Conservation (phyloP, 2,329 filamentous ascomycete species). For the Claviceps fusiformis region DNA sequence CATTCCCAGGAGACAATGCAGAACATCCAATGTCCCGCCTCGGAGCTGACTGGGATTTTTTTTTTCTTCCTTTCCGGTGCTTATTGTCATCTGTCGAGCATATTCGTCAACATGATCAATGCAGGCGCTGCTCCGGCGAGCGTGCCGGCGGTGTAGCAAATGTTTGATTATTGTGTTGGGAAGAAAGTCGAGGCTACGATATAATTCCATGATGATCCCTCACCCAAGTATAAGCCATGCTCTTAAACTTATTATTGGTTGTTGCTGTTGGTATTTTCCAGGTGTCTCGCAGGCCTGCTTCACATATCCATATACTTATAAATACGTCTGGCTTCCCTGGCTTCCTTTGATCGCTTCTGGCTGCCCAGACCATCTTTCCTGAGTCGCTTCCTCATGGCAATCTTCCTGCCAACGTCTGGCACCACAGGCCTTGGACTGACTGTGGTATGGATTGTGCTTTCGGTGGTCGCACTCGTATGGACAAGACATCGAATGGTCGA, state of each 20-base stretch:
- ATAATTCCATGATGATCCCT: background rate
- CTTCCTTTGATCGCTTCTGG: no score
- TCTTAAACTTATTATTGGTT: background rate
- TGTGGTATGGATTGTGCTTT: constrained; percentile 1
- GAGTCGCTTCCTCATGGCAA: background rate
- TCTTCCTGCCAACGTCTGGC: background rate
- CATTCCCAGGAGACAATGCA: background rate
- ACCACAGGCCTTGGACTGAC: background rate
- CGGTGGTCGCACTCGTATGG: constrained; percentile 10
- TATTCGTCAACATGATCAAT: no score
- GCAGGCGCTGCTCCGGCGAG: no score
- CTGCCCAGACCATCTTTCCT: no score
- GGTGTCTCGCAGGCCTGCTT: background rate
- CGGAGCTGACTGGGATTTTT: background rate
- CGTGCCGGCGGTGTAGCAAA: no score
- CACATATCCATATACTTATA: no score
- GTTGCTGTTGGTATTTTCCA: background rate
- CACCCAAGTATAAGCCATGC: no score
- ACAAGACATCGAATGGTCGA: background rate
- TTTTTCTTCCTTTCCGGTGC: background rate
- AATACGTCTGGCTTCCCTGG: background rate
- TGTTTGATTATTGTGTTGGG: no score
- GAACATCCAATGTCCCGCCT: background rate
- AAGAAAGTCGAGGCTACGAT: background rate
- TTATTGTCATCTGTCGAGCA: no score